Evolutionary conservation across 139 green algal genomes (phyloP).

Genomic region (Coelastrella sp.): DNA sequence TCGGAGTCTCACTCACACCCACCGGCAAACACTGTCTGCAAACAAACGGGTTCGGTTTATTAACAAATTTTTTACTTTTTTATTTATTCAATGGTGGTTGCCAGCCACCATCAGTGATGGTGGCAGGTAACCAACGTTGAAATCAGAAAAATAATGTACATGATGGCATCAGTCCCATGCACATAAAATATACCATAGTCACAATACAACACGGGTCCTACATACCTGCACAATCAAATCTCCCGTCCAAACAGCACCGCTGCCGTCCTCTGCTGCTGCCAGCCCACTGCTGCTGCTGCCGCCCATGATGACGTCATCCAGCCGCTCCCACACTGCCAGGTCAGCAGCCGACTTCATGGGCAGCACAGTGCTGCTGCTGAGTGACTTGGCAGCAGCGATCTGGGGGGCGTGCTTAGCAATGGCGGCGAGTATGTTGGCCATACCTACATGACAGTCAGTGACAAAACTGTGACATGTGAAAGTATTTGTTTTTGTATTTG

Average conservation of each 20-base stretch:
- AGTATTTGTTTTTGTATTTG: too few species aligned
- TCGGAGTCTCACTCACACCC: too few species aligned
- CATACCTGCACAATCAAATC: slow-evolving; percentile 68
- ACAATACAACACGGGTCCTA: neutral
- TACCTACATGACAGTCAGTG: slow-evolving; percentile 21
- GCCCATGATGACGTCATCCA: slow-evolving; percentile 89
- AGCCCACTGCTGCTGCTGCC: slow-evolving; percentile 70
- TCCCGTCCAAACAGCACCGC: slow-evolving; percentile 76
- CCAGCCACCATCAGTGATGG: neutral
- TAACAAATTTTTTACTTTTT: too few species aligned
- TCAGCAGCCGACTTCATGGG: slow-evolving; percentile 71
- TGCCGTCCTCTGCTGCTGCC: slow-evolving; percentile 56
- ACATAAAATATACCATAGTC: too few species aligned
- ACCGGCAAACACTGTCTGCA: too few species aligned
- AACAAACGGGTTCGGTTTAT: too few species aligned
- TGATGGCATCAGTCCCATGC: neutral
- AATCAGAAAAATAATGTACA: too few species aligned
- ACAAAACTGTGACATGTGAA: too few species aligned
- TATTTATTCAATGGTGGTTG: too few species aligned
- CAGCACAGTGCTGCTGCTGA: slow-evolving; percentile 59
- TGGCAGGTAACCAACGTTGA: too few species aligned
- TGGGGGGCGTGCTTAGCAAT: neutral
- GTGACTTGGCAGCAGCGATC: neutral
- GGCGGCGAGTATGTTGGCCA: slow-evolving; percentile 51
- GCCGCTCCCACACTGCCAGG: slow-evolving; percentile 68